Conservation (phyloP, 306 rosid species). For the Cicer chorassanicum region DNA sequence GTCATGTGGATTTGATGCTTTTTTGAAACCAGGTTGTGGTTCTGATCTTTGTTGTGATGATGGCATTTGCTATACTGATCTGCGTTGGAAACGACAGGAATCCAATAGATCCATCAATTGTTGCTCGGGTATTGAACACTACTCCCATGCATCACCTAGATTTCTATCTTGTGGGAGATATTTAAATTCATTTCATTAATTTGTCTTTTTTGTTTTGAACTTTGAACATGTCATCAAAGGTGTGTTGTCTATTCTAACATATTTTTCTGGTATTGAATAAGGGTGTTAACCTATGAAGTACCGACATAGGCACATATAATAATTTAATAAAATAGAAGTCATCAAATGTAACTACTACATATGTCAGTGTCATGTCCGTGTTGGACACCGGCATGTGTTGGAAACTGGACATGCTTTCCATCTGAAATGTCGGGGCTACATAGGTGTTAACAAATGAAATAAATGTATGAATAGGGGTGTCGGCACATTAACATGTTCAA, state of each 20-base stretch:
- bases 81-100: slow-evolving; percentile 63
- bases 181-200: not conserved
- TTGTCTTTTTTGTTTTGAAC: slow-evolving; percentile 11
- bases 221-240: not conserved
- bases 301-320: no score
- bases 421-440: no score
- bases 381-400: no score
- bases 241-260: not conserved
- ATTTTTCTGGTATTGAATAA: slow-evolving; percentile 2
- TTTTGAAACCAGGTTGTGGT: slow-evolving; percentile 60
- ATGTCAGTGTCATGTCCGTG: no score
- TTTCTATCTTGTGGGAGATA: slow-evolving; percentile 13
- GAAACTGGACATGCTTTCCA: no score
- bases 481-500: slow-evolving; percentile 1
- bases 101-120: slow-evolving; percentile 58
- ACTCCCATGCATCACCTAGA: not conserved
- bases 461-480: not conserved
- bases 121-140: slow-evolving; percentile 59
- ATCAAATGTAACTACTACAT: no score
- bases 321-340: no score
- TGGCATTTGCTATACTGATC: slow-evolving; percentile 57
- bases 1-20: slow-evolving; percentile 42
- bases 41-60: slow-evolving; percentile 54
- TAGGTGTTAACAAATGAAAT: slow-evolving; percentile 15
- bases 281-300: slow-evolving; percentile 18